phyloP scores from a whole-genome alignment of 1,284 basidiomycete species.

The Crocinoboletus sp. region DNA sequence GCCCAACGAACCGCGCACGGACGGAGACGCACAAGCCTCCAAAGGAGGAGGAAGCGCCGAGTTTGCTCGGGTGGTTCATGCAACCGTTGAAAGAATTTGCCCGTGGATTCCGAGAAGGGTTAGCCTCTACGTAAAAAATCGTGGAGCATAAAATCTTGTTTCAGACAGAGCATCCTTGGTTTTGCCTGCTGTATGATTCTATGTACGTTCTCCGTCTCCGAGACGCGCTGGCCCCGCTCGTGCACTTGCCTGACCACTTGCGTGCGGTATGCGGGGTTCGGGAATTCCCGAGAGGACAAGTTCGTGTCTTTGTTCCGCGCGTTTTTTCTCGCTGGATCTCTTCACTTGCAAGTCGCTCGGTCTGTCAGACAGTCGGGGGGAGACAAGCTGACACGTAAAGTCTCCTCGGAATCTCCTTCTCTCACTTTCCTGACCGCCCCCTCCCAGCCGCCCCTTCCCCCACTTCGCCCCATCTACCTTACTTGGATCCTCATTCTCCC shows the following conservation, averaged over 20 bases:
- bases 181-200: conserved; percentile 12
- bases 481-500: not conserved
- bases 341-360: conserved; percentile 1
- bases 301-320: conserved; percentile 15
- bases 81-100: conserved; percentile 59
- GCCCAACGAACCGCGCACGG: conserved; percentile 47
- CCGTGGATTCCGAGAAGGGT: conserved; percentile 58
- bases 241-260: conserved; percentile 10
- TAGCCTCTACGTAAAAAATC: conserved; percentile 29
- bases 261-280: conserved; percentile 22
- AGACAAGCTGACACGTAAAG: conserved; percentile 11
- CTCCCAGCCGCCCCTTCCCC: conserved; percentile 5
- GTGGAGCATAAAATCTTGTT: conserved; percentile 2
- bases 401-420: not conserved
- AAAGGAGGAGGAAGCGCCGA: conserved; percentile 40
- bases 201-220: conserved; percentile 1
- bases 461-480: not conserved
- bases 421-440: conserved; percentile 2
- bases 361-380: conserved; percentile 11
- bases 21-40: conserved; percentile 43
- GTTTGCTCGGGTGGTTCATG: conserved; percentile 51
- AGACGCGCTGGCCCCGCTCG: not conserved
- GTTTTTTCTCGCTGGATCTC: conserved; percentile 16
- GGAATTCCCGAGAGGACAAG: conserved; percentile 24
- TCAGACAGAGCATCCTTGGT: not conserved